Evolutionary conservation across 371 early-diverging fungal species (phyloP).

Genomic region (Mortierella sp.): DNA sequence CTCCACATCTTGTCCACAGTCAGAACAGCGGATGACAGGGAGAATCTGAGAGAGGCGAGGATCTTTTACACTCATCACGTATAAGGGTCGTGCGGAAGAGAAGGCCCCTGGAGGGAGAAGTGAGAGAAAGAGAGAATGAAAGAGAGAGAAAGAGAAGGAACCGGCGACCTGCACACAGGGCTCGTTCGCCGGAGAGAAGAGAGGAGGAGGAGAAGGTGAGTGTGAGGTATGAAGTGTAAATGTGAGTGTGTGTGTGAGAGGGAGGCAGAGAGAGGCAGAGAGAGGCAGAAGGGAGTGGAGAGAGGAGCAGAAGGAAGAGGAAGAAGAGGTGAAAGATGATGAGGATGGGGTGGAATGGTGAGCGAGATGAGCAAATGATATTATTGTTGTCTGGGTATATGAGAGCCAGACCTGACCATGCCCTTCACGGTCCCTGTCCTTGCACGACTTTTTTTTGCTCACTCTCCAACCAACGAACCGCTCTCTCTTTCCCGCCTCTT

Average conservation of each 20-base stretch:
- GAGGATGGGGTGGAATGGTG: too few species aligned
- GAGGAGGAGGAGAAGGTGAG: slow-evolving; percentile 4
- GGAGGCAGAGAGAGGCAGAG: slow-evolving; percentile 5
- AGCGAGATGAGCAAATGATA: too few species aligned
- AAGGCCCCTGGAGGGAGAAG: not conserved
- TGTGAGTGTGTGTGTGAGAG: slow-evolving; percentile 4
- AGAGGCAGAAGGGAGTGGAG: slow-evolving; percentile 3
- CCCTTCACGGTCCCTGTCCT: too few species aligned
- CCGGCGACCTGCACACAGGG: not conserved
- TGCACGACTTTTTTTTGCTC: too few species aligned
- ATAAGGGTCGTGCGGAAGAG: not conserved
- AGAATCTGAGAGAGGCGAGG: slow-evolving; percentile 70
- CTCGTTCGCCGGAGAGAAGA: not conserved
- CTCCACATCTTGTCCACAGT: slow-evolving; percentile 70
- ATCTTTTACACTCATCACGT: slow-evolving; percentile 22
- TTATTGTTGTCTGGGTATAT: too few species aligned
- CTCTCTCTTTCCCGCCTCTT: too few species aligned
- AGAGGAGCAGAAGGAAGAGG: slow-evolving; percentile 10
- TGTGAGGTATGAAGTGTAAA: slow-evolving; percentile 1
- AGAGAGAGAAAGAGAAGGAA: not conserved
- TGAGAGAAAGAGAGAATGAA: not conserved
- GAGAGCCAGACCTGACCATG: too few species aligned
- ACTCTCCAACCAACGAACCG: too few species aligned
- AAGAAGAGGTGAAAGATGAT: too few species aligned
- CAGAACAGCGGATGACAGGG: slow-evolving; percentile 70